Conservation (phyloP, 2,329 filamentous ascomycete genomes). For the Diplodia intermedia region DNA sequence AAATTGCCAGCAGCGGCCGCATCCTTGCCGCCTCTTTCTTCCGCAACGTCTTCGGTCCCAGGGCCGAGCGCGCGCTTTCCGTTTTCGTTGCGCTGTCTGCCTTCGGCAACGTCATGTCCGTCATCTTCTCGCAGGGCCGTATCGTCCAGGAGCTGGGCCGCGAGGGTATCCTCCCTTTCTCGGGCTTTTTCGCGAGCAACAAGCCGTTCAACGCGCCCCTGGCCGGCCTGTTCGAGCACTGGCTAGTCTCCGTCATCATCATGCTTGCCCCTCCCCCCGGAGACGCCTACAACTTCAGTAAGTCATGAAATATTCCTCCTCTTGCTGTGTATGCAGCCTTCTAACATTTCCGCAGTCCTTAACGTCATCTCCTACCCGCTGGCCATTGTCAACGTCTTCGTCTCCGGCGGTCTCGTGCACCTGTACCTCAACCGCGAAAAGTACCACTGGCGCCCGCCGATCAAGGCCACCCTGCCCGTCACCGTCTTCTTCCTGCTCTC, state of each 20-base stretch:
- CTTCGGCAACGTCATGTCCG: slow-evolving; percentile 70
- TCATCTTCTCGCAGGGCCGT: slow-evolving; percentile 73
- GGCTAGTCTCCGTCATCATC: slow-evolving; percentile 68
- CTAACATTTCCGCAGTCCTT: slow-evolving; percentile 22
- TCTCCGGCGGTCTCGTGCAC: slow-evolving; percentile 57
- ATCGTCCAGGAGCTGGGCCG: slow-evolving; percentile 70
- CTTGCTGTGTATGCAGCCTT: background rate
- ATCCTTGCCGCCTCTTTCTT: slow-evolving; percentile 66
- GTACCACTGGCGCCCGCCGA: slow-evolving; percentile 57
- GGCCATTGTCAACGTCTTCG: slow-evolving; percentile 62
- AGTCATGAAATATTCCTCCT: slow-evolving; percentile 36
- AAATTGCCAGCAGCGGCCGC: slow-evolving; percentile 61
- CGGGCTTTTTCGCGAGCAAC: slow-evolving; percentile 68
- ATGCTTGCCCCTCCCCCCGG: slow-evolving; percentile 72
- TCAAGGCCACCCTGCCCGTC: slow-evolving; percentile 59
- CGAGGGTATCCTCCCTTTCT: slow-evolving; percentile 70
- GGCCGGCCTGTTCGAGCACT: slow-evolving; percentile 68
- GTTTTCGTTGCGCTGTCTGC: slow-evolving; percentile 73
- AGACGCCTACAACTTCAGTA: slow-evolving; percentile 70
- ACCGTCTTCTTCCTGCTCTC: slow-evolving; percentile 60
- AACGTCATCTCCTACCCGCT: slow-evolving; percentile 70
- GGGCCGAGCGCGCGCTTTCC: slow-evolving; percentile 65
- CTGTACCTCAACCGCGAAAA: slow-evolving; percentile 53
- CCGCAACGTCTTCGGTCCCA: slow-evolving; percentile 59
- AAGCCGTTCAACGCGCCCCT: slow-evolving; percentile 68